Evolutionary conservation across 2,329 filamentous ascomycete species (phyloP).

Genomic region (Monilinia fructigena): DNA sequence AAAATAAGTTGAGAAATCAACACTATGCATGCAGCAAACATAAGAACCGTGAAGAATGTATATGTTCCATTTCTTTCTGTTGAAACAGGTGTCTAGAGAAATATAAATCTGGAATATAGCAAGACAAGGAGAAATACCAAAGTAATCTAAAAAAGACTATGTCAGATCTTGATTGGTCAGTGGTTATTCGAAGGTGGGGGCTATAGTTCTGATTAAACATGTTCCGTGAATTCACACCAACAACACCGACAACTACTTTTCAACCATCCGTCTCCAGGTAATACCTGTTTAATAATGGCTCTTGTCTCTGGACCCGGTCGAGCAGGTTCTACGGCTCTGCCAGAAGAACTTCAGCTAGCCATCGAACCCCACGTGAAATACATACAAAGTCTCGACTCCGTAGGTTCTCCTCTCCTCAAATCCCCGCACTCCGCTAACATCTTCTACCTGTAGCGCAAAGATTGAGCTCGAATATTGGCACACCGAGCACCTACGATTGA

Average conservation of each 20-base stretch:
- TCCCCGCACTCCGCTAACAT: constrained; percentile 36
- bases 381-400: constrained; percentile 86
- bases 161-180: neutral
- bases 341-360: constrained; percentile 40
- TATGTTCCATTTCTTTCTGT: neutral
- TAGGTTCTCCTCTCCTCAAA: constrained; percentile 46
- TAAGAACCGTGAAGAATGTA: neutral
- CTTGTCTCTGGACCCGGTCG: constrained; percentile 39
- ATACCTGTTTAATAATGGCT: constrained; percentile 33
- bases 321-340: constrained; percentile 30
- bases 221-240: neutral
- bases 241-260: neutral
- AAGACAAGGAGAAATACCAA: neutral
- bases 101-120: neutral
- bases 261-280: neutral
- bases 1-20: too few species aligned
- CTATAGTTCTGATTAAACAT: neutral
- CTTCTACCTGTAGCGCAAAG: constrained; percentile 61
- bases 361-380: constrained; percentile 74
- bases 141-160: neutral
- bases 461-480: constrained; percentile 97
- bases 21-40: neutral
- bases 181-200: neutral
- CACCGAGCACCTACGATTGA: constrained; percentile 92
- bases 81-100: neutral